Conservation (phyloP, 2,329 filamentous ascomycete genomes). For the Trichoderma cornu-damae region DNA sequence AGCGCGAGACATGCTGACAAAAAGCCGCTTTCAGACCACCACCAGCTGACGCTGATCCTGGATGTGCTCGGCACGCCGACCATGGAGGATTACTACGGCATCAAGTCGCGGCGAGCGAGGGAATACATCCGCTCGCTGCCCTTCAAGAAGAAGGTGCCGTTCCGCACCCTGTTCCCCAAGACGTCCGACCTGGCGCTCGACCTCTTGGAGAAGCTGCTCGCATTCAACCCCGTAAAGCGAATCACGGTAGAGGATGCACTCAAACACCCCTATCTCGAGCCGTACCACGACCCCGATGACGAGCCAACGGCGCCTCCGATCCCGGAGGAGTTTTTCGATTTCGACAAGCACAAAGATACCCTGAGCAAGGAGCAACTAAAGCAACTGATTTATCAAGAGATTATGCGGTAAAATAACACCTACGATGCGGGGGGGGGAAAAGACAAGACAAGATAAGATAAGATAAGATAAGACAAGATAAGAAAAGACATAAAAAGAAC, state of each 20-base stretch:
- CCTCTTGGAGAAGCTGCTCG: conserved; percentile 87
- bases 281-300: conserved; percentile 97
- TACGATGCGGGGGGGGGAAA: too few relatives aligned
- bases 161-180: conserved; percentile 96
- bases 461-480: too few relatives aligned
- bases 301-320: conserved; percentile 96
- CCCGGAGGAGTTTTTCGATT: conserved; percentile 98
- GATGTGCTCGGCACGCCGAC: conserved; percentile 97
- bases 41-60: conserved; percentile 93
- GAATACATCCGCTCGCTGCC: conserved; percentile 98
- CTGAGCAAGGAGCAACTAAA: conserved; percentile 98
- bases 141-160: conserved; percentile 99
- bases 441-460: too few relatives aligned
- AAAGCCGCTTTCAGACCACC: conserved; percentile 63
- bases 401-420: conserved; percentile 65
- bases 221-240: conserved; percentile 97
- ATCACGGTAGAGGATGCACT: conserved; percentile 97
- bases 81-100: conserved; percentile 99
- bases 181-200: conserved; percentile 96
- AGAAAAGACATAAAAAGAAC: too few relatives aligned
- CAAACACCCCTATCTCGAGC: conserved; percentile 96
- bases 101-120: conserved; percentile 93
- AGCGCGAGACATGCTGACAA: not conserved
- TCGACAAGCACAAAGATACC: conserved; percentile 99
- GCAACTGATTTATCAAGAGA: conserved; percentile 95